Base-by-base conservation (phyloP, 2,329 filamentous ascomycete genomes). In the Cytospora mali region DNA sequence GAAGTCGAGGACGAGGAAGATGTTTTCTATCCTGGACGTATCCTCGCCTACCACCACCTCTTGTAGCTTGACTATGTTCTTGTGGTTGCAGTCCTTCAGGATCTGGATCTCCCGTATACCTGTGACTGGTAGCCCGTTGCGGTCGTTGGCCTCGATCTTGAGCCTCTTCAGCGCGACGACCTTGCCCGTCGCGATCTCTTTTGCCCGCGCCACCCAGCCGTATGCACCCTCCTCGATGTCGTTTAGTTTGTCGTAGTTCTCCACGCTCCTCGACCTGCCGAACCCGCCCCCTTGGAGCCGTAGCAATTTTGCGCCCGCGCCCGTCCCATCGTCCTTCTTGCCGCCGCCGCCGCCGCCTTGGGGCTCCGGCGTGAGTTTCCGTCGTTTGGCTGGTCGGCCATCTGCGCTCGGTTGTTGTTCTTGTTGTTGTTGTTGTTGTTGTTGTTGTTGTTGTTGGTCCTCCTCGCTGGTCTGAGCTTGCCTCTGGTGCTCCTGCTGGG, bases 151-250 rank as follows among this genome's bases (percentile, higher is more conserved):
- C 72, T 97, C 92, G 75, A 96, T 87, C 81, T 99, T 99, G 62
- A 98, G 82, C 72, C 93, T 89, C 81, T 99, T 99, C 67, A 99
- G 80, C 16, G 95, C 95, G 23, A 98, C 93, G 7, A 99, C 84
- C 62, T 89, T 85, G 35, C 91, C 90, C 0, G 91, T 94, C 4
- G 81, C 78, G 33, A 84, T 80, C 70, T 96, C 89, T 66, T 83
- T 88, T 14, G 93, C 95, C 62, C 95, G 84, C 60, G 93, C 93
- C 5, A 99, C 95, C 85, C 89, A 94, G 52, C 95, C 95, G 75
- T 99, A 99, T 10, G 93, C 93, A 39, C 95, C 95, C 79, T 99
- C 95, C 76, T 98, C 95, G 71, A 99, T 99, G 73, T 95, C 91
- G 75, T 99, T 99, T 62, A 99, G 81, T 69, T 91, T 90, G 71